Percentiles rank a stretch among this genome's conserved stretches.
These are phyloP conservation scores for Phlebiopsis gigantea DNA, from an alignment of 768 basidiomycete species.

Conservation along the genomic window DNA sequence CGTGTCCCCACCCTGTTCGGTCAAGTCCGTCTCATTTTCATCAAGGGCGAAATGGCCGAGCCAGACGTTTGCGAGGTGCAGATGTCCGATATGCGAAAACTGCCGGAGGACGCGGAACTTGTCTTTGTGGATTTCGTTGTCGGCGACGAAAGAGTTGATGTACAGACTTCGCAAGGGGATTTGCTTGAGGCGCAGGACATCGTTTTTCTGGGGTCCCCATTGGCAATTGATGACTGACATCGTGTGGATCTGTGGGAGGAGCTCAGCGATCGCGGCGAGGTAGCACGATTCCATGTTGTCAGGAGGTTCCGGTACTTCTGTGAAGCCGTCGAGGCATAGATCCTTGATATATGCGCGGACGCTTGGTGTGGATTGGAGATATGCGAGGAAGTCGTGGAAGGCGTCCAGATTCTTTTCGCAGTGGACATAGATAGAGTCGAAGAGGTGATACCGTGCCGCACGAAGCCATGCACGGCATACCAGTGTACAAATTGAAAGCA, in stretches of 20 bases:
- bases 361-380: background rate
- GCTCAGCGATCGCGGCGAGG: background rate
- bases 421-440: constrained; percentile 1
- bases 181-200: background rate
- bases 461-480: constrained; percentile 7
- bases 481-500: background rate
- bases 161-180: background rate
- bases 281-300: background rate
- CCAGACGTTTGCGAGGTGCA: constrained; percentile 7
- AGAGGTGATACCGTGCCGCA: constrained; percentile 9
- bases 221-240: constrained; percentile 4
- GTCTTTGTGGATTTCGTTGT: background rate
- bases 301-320: background rate
- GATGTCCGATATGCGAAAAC: constrained; percentile 5
- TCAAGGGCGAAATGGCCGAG: constrained; percentile 9
- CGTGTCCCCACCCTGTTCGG: background rate
- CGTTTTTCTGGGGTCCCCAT: background rate
- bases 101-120: constrained; percentile 8
- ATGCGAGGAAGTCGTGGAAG: constrained; percentile 2
- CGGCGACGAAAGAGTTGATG: constrained; percentile 5
- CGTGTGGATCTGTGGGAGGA: background rate
- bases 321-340: constrained; percentile 7
- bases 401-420: background rate
- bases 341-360: constrained; percentile 6
- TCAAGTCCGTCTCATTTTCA: background rate